Evolutionary conservation across 1,284 basidiomycete genomes (phyloP).

Genomic region (Takashimella koratensis): DNA sequence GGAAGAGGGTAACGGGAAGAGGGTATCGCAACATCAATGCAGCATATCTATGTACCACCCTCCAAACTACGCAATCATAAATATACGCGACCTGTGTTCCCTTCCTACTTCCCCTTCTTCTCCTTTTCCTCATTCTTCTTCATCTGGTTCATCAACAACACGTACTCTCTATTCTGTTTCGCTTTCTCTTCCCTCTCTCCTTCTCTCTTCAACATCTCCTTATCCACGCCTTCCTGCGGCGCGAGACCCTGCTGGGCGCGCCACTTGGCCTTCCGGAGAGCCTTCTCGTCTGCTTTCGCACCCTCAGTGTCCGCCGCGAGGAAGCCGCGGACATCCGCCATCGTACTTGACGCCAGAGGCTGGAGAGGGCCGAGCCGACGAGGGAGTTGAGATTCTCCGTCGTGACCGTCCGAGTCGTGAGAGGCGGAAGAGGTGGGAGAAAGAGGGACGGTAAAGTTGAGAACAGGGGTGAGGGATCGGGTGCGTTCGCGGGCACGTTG

Average conservation of each 20-base stretch:
- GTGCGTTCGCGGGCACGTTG: constrained; percentile 3
- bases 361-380: constrained; percentile 24
- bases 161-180: constrained; percentile 44
- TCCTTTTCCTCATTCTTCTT: constrained; percentile 29
- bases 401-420: constrained; percentile 45
- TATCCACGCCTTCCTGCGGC: constrained; percentile 33
- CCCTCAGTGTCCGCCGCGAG: constrained; percentile 68
- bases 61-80: too few relatives aligned
- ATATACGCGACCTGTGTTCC: too few relatives aligned
- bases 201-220: constrained; percentile 8
- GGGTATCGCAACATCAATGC: too few relatives aligned
- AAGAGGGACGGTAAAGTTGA: constrained; percentile 8
- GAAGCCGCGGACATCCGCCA: constrained; percentile 75
- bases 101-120: constrained; percentile 2
- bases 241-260: constrained; percentile 54
- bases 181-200: constrained; percentile 37
- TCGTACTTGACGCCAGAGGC: constrained; percentile 65
- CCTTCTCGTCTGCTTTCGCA: constrained; percentile 61
- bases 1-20: too few relatives aligned
- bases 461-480: constrained; percentile 6
- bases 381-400: constrained; percentile 16
- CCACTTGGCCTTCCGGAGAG: constrained; percentile 68
- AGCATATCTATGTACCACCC: too few relatives aligned
- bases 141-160: constrained; percentile 43
- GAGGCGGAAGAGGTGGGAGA: constrained; percentile 19